Percentiles rank a stretch among this genome's conserved stretches.
phyloP scores from a whole-genome alignment of 2,329 filamentous ascomycete genomes.

The Bretziella fagacearum region DNA sequence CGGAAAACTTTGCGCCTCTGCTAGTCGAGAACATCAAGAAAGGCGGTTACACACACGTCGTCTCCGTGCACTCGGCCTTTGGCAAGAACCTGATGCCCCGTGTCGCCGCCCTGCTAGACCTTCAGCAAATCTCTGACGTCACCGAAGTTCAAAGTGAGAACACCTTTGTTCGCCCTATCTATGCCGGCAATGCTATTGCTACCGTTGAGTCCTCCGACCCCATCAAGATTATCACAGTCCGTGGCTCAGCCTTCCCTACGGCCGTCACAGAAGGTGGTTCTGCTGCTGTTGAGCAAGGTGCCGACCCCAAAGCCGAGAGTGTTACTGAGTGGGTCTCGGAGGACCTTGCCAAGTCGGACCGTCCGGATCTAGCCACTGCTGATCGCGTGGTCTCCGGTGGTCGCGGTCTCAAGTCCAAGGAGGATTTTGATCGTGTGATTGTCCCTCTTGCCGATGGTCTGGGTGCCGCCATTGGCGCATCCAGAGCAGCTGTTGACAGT shows the following conservation, averaged over 20 bases:
- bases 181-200: slow-evolving; percentile 91
- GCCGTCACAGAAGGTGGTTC: slow-evolving; percentile 55
- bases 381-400: slow-evolving; percentile 82
- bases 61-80: slow-evolving; percentile 85
- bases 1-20: slow-evolving; percentile 87
- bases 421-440: slow-evolving; percentile 90
- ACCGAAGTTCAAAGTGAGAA: slow-evolving; percentile 74
- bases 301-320: slow-evolving; percentile 61
- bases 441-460: slow-evolving; percentile 80
- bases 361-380: slow-evolving; percentile 84
- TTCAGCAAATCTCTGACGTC: slow-evolving; percentile 87
- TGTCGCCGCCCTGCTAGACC: slow-evolving; percentile 78
- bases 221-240: slow-evolving; percentile 80
- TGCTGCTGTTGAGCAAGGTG: slow-evolving; percentile 61
- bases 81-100: slow-evolving; percentile 89
- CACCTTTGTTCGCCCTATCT: slow-evolving; percentile 91
- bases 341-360: slow-evolving; percentile 79
- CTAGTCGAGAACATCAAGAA: slow-evolving; percentile 95
- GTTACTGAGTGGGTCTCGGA: slow-evolving; percentile 84
- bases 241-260: slow-evolving; percentile 78
- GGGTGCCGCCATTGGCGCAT: slow-evolving; percentile 90
- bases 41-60: slow-evolving; percentile 79
- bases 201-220: slow-evolving; percentile 81
- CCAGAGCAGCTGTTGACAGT: slow-evolving; percentile 85
- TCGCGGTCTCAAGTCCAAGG: slow-evolving; percentile 89